These are phyloP conservation scores for Beauveria varroae DNA, from an alignment of 2,329 filamentous ascomycete genomes.

Conservation along the genomic window DNA sequence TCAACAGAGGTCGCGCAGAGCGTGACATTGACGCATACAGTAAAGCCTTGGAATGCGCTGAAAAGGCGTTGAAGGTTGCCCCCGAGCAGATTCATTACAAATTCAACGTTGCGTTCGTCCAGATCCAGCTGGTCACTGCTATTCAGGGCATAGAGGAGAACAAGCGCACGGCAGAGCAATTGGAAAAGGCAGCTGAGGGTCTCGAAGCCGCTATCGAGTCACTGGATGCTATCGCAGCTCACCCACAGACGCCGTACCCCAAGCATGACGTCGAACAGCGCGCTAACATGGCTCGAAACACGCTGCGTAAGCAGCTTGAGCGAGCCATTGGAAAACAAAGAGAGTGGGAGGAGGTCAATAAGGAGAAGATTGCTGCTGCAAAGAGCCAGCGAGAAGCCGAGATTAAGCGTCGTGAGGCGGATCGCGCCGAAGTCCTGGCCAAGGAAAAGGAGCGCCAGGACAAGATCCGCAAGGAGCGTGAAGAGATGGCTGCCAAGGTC, in stretches of 20 bases:
- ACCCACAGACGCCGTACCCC: slow-evolving; percentile 74
- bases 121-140: slow-evolving; percentile 83
- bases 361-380: slow-evolving; percentile 76
- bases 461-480: slow-evolving; percentile 79
- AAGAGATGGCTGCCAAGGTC: slow-evolving; percentile 70
- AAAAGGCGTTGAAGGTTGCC: slow-evolving; percentile 66
- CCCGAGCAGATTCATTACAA: slow-evolving; percentile 85
- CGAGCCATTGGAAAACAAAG: slow-evolving; percentile 76
- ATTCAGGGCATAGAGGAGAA: slow-evolving; percentile 69
- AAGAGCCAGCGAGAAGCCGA: slow-evolving; percentile 75
- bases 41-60: slow-evolving; percentile 51
- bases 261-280: slow-evolving; percentile 86
- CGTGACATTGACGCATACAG: slow-evolving; percentile 50
- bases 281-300: slow-evolving; percentile 95
- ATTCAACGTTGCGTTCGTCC: slow-evolving; percentile 97
- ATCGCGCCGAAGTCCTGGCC: slow-evolving; percentile 59
- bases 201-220: slow-evolving; percentile 79
- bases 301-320: slow-evolving; percentile 85
- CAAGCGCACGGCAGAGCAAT: slow-evolving; percentile 69
- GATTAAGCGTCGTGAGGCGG: slow-evolving; percentile 68
- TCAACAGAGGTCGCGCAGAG: slow-evolving; percentile 65
- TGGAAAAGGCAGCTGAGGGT: slow-evolving; percentile 71
- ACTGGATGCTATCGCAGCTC: slow-evolving; percentile 54
- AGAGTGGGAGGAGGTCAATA: slow-evolving; percentile 90
- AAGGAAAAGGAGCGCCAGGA: slow-evolving; percentile 66